Evolutionary conservation across 768 basidiomycete species (phyloP).

Genomic region (Dacryopinax spathularia): DNA sequence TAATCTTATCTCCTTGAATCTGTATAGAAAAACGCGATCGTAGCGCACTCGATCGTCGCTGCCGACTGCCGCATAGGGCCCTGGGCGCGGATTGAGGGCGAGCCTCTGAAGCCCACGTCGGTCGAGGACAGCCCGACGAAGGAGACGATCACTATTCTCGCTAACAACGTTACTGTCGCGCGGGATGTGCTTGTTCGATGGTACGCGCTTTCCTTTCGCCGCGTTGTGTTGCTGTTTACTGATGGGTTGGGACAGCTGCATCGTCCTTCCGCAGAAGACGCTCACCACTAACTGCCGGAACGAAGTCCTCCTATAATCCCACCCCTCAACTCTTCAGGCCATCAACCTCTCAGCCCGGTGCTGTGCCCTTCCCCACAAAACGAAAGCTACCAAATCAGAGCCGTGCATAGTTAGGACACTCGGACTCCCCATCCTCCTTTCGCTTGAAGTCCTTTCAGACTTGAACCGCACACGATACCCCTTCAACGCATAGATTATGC

Average conservation of each 20-base stretch:
- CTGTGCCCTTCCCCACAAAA: neutral
- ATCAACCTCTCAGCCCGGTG: neutral
- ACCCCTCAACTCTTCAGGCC: neutral
- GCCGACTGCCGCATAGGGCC: conserved; percentile 29
- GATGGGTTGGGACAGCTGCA: conserved; percentile 19
- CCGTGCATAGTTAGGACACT: conserved; percentile 2
- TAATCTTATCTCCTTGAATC: neutral
- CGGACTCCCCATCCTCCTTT: too few species aligned
- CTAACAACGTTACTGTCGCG: conserved; percentile 29
- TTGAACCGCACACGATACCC: neutral
- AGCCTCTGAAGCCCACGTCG: conserved; percentile 15
- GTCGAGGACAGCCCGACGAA: conserved; percentile 23
- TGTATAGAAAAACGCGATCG: conserved; percentile 23
- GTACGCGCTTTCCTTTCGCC: conserved; percentile 4
- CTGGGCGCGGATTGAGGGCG: conserved; percentile 31
- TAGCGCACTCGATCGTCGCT: conserved; percentile 27
- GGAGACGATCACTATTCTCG: conserved; percentile 29
- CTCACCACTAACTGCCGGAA: conserved; percentile 23
- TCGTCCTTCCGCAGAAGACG: conserved; percentile 31
- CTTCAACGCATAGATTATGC: neutral
- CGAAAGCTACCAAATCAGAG: neutral
- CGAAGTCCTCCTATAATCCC: conserved; percentile 27
- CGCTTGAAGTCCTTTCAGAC: too few species aligned
- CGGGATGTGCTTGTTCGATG: conserved; percentile 27
- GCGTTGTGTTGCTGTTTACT: neutral